phyloP scores from a whole-genome alignment of 2,329 filamentous ascomycete species.

The Bipolaris bicolor region DNA sequence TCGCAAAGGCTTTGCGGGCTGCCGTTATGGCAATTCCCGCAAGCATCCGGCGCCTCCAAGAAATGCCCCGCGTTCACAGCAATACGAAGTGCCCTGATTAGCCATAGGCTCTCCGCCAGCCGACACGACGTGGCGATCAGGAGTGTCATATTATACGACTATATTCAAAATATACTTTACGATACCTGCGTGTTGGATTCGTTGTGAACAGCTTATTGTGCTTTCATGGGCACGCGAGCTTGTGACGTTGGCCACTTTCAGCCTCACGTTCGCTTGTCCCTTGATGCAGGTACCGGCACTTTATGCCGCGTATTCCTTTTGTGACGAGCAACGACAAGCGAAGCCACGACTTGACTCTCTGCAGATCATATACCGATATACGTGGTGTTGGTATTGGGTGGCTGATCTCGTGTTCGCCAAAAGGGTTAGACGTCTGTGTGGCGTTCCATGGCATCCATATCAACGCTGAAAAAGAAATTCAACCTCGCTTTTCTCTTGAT shows the following conservation, averaged over 20 bases:
- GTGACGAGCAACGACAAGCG: constrained; percentile 1
- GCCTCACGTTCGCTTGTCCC: neutral
- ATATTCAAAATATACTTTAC: neutral
- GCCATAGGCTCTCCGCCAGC: no score
- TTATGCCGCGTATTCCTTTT: neutral
- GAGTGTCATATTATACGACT: no score
- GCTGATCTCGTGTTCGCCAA: neutral
- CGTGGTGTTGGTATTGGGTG: neutral
- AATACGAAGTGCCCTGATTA: neutral
- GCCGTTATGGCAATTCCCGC: neutral
- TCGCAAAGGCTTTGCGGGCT: neutral
- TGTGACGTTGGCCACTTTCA: neutral
- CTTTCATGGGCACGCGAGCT: neutral
- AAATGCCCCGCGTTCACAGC: neutral
- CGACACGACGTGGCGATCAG: no score
- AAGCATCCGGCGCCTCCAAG: neutral
- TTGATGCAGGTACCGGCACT: neutral
- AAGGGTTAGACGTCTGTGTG: neutral
- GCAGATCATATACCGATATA: neutral
- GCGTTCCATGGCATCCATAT: neutral
- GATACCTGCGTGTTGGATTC: no score
- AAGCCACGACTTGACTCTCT: neutral
- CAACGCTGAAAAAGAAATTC: neutral
- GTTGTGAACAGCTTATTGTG: neutral
- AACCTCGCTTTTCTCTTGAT: neutral